phyloP scores from a whole-genome alignment of 768 basidiomycete genomes.

The Pleurotus giganteus region DNA sequence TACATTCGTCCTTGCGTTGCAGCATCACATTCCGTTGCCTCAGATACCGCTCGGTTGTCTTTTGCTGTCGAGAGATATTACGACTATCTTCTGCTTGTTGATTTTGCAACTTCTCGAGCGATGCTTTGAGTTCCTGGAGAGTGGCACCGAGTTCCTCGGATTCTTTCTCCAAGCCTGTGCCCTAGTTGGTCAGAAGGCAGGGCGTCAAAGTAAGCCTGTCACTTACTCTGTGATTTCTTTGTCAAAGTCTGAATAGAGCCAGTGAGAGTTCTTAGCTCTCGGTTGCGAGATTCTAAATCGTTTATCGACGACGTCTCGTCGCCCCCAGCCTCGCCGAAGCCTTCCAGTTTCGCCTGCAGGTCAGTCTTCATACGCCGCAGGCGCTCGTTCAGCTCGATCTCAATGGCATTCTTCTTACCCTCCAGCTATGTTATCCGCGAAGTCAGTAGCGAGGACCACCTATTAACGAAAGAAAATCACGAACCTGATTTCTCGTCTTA shows the following conservation, averaged over 20 bases:
- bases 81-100: slow-evolving; percentile 87
- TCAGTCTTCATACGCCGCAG: slow-evolving; percentile 80
- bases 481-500: slow-evolving; percentile 67
- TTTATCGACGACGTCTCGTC: slow-evolving; percentile 58
- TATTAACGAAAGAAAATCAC: slow-evolving; percentile 21
- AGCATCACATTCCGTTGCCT: slow-evolving; percentile 87
- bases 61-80: slow-evolving; percentile 87
- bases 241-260: slow-evolving; percentile 63
- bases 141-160: slow-evolving; percentile 58
- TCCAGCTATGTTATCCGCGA: slow-evolving; percentile 49
- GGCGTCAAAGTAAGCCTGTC: neutral
- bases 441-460: neutral
- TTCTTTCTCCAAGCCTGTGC: slow-evolving; percentile 68
- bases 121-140: slow-evolving; percentile 63
- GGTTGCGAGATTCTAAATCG: slow-evolving; percentile 63
- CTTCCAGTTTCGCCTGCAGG: slow-evolving; percentile 71
- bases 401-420: slow-evolving; percentile 73
- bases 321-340: slow-evolving; percentile 58
- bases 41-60: slow-evolving; percentile 92
- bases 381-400: slow-evolving; percentile 92
- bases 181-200: neutral
- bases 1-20: slow-evolving; percentile 89
- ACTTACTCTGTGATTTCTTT: slow-evolving; percentile 59
- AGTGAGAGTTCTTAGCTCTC: slow-evolving; percentile 70
- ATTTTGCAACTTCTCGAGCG: slow-evolving; percentile 72